Percentiles rank a stretch among this genome's conserved stretches.
These are phyloP conservation scores for Trametes polyzona DNA, from an alignment of 1,284 basidiomycete genomes.

Conservation along the genomic window DNA sequence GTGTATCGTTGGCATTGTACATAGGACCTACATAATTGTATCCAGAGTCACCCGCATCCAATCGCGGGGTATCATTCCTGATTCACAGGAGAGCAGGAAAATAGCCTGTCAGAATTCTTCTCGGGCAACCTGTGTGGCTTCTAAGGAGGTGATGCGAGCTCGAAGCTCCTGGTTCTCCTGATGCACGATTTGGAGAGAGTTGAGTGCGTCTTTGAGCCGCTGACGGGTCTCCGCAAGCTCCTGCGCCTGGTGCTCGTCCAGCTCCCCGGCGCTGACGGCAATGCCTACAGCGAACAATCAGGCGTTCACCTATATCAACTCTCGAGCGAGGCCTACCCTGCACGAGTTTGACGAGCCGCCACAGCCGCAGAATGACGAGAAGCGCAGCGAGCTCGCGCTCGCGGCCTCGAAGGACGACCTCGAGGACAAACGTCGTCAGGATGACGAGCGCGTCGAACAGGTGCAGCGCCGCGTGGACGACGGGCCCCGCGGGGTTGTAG, in stretches of 20 bases:
- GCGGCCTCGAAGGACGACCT: slow-evolving; percentile 65
- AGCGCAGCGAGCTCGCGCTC: slow-evolving; percentile 72
- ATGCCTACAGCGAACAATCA: slow-evolving; percentile 51
- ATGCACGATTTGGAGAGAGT: slow-evolving; percentile 35
- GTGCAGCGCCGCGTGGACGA: slow-evolving; percentile 63
- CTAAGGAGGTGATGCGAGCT: slow-evolving; percentile 34
- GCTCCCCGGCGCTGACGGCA: slow-evolving; percentile 73
- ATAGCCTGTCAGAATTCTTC: slow-evolving; percentile 6
- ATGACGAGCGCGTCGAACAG: slow-evolving; percentile 75
- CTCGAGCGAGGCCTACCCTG: slow-evolving; percentile 53
- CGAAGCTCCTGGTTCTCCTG: slow-evolving; percentile 46
- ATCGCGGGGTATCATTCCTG: not conserved
- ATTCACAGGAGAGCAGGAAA: not conserved
- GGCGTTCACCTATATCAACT: not conserved
- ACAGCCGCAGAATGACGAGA: slow-evolving; percentile 73
- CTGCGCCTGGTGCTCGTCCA: slow-evolving; percentile 56
- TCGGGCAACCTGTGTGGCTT: not conserved
- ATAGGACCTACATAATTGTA: slow-evolving; percentile 3
- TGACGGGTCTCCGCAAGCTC: slow-evolving; percentile 50
- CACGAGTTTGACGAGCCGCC: slow-evolving; percentile 78
- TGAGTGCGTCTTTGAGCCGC: slow-evolving; percentile 48
- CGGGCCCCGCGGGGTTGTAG: slow-evolving; percentile 59
- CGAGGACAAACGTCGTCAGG: slow-evolving; percentile 71
- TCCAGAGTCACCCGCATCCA: not conserved
- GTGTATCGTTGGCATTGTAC: slow-evolving; percentile 3